Evolutionary conservation across 2,329 filamentous ascomycete species (phyloP).

Genomic region (Malbranchea cinnamomea): DNA sequence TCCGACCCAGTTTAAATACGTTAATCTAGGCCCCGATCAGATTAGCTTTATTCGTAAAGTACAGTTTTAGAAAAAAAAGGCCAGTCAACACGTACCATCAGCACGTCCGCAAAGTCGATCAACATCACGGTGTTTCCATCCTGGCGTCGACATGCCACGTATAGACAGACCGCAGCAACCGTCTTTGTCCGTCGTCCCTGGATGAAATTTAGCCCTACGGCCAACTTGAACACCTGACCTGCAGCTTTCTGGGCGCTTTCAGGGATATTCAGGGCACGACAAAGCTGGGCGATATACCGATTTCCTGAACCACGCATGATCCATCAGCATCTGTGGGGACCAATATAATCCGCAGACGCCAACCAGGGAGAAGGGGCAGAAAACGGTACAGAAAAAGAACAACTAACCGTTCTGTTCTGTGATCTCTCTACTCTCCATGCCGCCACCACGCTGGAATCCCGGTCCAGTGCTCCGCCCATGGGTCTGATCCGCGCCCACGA

Average conservation of each 20-base stretch:
- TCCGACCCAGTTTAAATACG: conserved; percentile 79
- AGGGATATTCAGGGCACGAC: conserved; percentile 30
- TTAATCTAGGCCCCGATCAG: conserved; percentile 46
- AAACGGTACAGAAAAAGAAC: background rate
- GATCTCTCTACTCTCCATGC: conserved; percentile 35
- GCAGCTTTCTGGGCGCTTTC: conserved; percentile 50
- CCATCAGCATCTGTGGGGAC: too few relatives aligned
- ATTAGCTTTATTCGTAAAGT: too few relatives aligned
- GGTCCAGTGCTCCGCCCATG: conserved; percentile 48
- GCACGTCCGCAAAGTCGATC: conserved; percentile 82
- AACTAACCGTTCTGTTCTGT: conserved; percentile 28
- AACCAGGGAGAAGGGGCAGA: background rate
- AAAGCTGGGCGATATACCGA: conserved; percentile 28
- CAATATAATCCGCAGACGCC: background rate
- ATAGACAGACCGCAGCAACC: conserved; percentile 81
- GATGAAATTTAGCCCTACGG: conserved; percentile 60
- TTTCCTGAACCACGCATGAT: conserved; percentile 17
- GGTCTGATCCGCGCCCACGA: conserved; percentile 72
- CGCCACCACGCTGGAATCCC: conserved; percentile 31
- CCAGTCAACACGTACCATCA: conserved; percentile 29
- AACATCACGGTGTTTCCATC: conserved; percentile 75
- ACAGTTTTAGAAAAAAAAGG: background rate
- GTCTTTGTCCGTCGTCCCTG: conserved; percentile 74
- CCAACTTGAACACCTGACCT: conserved; percentile 61
- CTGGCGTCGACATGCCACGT: conserved; percentile 69